phyloP scores from a whole-genome alignment of 192 early-diverging fungal genomes.

The Coemansia sp. region DNA sequence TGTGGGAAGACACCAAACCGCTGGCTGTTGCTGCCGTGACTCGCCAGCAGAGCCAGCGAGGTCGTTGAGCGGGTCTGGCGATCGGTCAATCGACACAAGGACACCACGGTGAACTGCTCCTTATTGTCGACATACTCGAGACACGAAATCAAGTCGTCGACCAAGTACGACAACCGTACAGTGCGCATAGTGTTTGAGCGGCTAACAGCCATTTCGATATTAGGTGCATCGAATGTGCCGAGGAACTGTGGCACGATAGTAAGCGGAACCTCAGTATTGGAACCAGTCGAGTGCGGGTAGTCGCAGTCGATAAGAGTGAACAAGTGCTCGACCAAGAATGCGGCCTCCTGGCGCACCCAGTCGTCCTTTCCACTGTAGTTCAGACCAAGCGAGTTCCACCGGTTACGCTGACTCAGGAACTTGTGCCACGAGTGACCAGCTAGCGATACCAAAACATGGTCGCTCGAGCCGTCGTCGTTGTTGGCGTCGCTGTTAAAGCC shows the following conservation, averaged over 20 bases:
- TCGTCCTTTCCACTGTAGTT: constrained; percentile 35
- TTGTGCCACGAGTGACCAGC: constrained; percentile 49
- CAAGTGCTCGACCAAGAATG: constrained; percentile 32
- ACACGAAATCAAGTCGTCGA: constrained; percentile 16
- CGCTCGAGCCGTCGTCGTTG: constrained; percentile 21
- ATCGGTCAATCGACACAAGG: constrained; percentile 40
- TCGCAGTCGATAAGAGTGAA: constrained; percentile 25
- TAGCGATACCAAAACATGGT: constrained; percentile 22
- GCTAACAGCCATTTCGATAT: constrained; percentile 31
- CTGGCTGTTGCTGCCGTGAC: constrained; percentile 39
- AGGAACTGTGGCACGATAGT: constrained; percentile 25
- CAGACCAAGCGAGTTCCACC: constrained; percentile 45
- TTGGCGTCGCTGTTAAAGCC: constrained; percentile 30
- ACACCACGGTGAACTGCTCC: constrained; percentile 40
- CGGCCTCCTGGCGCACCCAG: constrained; percentile 36
- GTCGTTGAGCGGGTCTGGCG: constrained; percentile 20
- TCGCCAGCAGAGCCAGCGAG: constrained; percentile 40
- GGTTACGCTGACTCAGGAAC: constrained; percentile 37
- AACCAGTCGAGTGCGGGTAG: neutral
- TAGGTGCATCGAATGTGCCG: constrained; percentile 32
- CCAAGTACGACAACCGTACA: constrained; percentile 16
- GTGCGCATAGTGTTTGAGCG: constrained; percentile 13
- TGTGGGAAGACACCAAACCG: constrained; percentile 47
- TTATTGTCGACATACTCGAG: constrained; percentile 18
- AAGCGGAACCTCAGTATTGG: constrained; percentile 8